Evolutionary conservation across 1,284 basidiomycete species (phyloP).

Genomic region (Hemileia vastatrix): DNA sequence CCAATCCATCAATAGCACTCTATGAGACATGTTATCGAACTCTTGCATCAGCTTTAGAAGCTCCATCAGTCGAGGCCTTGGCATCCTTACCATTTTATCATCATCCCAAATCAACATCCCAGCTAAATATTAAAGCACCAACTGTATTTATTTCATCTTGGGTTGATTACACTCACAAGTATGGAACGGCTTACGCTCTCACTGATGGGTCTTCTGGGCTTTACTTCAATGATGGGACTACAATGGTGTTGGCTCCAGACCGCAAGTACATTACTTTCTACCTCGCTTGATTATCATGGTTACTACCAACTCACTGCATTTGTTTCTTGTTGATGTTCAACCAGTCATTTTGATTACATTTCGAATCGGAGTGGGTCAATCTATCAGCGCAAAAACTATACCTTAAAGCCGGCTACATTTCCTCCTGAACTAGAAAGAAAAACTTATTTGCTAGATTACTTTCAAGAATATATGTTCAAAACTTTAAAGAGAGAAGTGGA

Average conservation of each 20-base stretch:
- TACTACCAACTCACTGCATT: background rate
- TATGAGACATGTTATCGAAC: constrained; percentile 21
- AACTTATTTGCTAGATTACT: constrained; percentile 80
- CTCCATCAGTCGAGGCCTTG: constrained; percentile 9
- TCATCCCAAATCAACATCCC: background rate
- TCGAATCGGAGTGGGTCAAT: constrained; percentile 32
- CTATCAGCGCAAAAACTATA: constrained; percentile 43
- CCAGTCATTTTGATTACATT: constrained; percentile 75
- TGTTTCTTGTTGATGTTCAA: background rate
- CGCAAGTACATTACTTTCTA: too few species aligned
- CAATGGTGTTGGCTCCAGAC: constrained; percentile 68
- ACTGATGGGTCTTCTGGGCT: constrained; percentile 90
- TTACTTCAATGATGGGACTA: constrained; percentile 90
- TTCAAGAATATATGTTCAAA: constrained; percentile 84
- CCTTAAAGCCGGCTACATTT: constrained; percentile 29
- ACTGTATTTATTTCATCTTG: constrained; percentile 87
- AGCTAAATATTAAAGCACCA: constrained; percentile 50
- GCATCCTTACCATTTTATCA: constrained; percentile 18
- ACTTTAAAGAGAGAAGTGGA: constrained; percentile 68
- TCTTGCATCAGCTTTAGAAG: constrained; percentile 10
- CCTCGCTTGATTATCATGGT: too few species aligned
- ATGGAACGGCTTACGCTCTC: constrained; percentile 94
- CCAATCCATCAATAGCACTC: constrained; percentile 17
- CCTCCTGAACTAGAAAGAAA: constrained; percentile 64
- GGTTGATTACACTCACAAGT: constrained; percentile 98